Conservation (phyloP, 768 basidiomycete genomes). For the Podaxis pistillaris region DNA sequence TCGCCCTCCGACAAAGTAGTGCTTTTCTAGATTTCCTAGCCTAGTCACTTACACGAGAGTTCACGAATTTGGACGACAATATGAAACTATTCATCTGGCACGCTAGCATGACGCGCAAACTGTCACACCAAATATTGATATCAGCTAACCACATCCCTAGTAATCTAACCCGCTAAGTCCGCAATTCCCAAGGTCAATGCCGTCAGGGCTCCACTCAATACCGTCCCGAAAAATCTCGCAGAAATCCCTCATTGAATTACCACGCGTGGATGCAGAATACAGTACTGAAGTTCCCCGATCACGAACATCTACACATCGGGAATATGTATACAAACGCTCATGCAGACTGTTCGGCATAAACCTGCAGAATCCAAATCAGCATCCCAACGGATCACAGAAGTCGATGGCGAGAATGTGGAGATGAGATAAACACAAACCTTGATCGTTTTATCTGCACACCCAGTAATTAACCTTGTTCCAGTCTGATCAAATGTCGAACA, state of each 20-base stretch:
- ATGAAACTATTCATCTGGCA: neutral
- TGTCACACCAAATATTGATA: neutral
- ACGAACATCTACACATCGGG: neutral
- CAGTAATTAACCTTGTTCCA: conserved; percentile 91
- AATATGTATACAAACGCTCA: neutral
- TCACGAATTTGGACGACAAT: neutral
- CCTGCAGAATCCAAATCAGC: neutral
- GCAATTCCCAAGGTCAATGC: neutral
- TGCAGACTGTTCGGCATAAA: conserved; percentile 13
- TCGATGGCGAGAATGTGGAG: neutral
- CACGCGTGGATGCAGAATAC: neutral
- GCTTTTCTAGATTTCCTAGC: too few species aligned
- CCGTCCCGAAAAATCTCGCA: neutral
- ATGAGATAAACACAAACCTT: conserved; percentile 56
- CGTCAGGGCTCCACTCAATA: neutral
- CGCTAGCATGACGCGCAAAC: neutral
- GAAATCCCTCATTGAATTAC: neutral
- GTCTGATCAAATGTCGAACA: conserved; percentile 97
- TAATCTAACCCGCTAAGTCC: neutral
- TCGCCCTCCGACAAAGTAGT: too few species aligned
- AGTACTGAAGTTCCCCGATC: neutral
- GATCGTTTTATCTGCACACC: conserved; percentile 98
- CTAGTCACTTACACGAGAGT: neutral
- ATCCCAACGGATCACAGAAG: neutral
- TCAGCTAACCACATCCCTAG: neutral